These are phyloP conservation scores for Pholiota microspora DNA, from an alignment of 768 basidiomycete genomes.

Conservation along the genomic window DNA sequence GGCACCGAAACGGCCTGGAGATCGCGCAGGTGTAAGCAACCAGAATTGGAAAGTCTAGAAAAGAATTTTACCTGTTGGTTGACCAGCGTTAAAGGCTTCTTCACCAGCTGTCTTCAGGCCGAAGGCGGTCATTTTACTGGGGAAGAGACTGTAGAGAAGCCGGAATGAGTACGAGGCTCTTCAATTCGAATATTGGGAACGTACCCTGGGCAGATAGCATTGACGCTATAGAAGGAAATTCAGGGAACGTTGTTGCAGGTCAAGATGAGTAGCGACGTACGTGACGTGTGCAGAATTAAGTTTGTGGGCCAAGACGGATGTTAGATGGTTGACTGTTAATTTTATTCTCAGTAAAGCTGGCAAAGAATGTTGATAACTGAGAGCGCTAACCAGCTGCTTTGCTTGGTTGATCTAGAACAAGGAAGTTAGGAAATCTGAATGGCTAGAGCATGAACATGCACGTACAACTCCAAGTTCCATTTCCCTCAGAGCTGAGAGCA, in stretches of 20 bases:
- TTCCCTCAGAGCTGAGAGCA: constrained; percentile 48
- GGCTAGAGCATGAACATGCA: constrained; percentile 15
- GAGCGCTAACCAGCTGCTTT: constrained; percentile 66
- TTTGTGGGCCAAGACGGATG: constrained; percentile 66
- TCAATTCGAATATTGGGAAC: neutral
- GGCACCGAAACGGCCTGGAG: constrained; percentile 59
- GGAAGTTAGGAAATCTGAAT: neutral
- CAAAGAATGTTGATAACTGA: neutral
- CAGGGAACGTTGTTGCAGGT: neutral
- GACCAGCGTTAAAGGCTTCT: constrained; percentile 45
- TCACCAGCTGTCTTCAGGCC: constrained; percentile 57
- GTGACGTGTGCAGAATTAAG: constrained; percentile 60
- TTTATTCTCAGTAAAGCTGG: neutral
- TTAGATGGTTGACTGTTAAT: constrained; percentile 71
- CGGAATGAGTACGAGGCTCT: neutral
- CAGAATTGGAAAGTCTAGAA: neutral
- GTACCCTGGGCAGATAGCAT: constrained; percentile 83
- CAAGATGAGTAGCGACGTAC: constrained; percentile 36
- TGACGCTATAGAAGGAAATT: constrained; percentile 48
- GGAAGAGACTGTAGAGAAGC: constrained; percentile 46
- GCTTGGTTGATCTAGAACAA: constrained; percentile 65
- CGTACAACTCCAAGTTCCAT: constrained; percentile 80
- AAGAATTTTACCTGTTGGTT: constrained; percentile 59
- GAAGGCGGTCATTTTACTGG: constrained; percentile 82
- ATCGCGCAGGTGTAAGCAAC: neutral